Evolutionary conservation across 192 early-diverging fungal species (phyloP).

Genomic region (Coemansia sp.): DNA sequence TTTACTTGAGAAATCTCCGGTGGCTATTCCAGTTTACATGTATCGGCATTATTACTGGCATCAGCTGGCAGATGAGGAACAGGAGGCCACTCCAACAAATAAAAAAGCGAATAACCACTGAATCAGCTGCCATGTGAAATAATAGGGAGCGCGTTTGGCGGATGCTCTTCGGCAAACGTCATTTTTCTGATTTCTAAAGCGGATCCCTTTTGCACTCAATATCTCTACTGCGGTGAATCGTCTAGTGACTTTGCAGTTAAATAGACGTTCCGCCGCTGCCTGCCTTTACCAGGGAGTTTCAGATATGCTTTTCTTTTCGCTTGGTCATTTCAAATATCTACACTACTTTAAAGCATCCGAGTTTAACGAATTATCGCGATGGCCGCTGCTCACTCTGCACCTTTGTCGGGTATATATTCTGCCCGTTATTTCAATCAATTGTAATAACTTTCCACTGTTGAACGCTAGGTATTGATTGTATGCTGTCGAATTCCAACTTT

Average conservation of each 20-base stretch:
- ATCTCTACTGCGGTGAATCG: slow-evolving; percentile 3
- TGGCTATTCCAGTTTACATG: not conserved
- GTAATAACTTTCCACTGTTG: not conserved
- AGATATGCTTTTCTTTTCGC: not conserved
- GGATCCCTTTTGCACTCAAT: not conserved
- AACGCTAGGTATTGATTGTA: not conserved
- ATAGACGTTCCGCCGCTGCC: not conserved
- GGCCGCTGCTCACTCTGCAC: not conserved
- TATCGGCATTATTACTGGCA: not conserved
- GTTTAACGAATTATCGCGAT: not conserved
- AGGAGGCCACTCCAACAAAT: not conserved
- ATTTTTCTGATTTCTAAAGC: not conserved
- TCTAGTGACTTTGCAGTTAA: not conserved
- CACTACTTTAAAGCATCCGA: not conserved
- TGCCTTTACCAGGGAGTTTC: not conserved
- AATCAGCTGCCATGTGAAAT: slow-evolving; percentile 15
- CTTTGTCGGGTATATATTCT: not conserved
- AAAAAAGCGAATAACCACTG: not conserved
- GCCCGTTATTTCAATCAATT: not conserved
- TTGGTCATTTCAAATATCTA: not conserved
- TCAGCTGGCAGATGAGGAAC: not conserved
- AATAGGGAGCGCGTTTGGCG: slow-evolving; percentile 6
- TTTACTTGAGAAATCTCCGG: not conserved
- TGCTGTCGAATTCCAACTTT: not conserved
- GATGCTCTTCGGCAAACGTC: not conserved